phyloP scores from a whole-genome alignment of 345 rosid species.

The Lepidium didymum region DNA sequence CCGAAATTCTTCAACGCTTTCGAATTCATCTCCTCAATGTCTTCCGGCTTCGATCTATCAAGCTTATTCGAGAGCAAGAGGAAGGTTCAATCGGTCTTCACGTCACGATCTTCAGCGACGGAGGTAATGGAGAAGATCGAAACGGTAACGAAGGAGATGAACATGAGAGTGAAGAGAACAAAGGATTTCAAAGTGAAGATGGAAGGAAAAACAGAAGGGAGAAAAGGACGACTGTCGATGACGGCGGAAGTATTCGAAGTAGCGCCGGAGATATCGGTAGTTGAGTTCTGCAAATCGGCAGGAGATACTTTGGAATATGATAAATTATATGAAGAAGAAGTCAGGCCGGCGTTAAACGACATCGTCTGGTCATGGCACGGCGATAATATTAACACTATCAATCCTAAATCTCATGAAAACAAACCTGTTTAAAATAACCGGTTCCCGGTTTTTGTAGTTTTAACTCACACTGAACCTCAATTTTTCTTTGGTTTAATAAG shows the following conservation, averaged over 20 bases:
- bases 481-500: slow-evolving; percentile 11
- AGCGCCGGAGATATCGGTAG: slow-evolving; percentile 58
- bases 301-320: slow-evolving; percentile 56
- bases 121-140: slow-evolving; percentile 47
- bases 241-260: slow-evolving; percentile 68
- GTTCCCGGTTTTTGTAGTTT: slow-evolving; percentile 1
- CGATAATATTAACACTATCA: slow-evolving; percentile 6
- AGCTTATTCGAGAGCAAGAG: slow-evolving; percentile 53
- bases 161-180: slow-evolving; percentile 37
- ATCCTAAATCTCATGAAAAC: neutral
- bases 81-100: slow-evolving; percentile 46
- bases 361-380: slow-evolving; percentile 94
- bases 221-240: slow-evolving; percentile 54
- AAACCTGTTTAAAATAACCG: neutral
- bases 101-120: slow-evolving; percentile 49
- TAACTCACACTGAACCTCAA: neutral
- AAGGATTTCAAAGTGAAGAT: slow-evolving; percentile 45
- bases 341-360: slow-evolving; percentile 64
- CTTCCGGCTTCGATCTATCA: slow-evolving; percentile 74
- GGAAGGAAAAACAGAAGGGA: slow-evolving; percentile 46
- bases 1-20: slow-evolving; percentile 60
- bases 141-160: slow-evolving; percentile 43
- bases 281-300: slow-evolving; percentile 58
- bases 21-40: slow-evolving; percentile 71
- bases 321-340: slow-evolving; percentile 50